Percentiles rank a stretch among this genome's conserved stretches.
Evolutionary conservation across 140 eudicot genomes (phyloP).

Genomic region (Oenanthe javanica): DNA sequence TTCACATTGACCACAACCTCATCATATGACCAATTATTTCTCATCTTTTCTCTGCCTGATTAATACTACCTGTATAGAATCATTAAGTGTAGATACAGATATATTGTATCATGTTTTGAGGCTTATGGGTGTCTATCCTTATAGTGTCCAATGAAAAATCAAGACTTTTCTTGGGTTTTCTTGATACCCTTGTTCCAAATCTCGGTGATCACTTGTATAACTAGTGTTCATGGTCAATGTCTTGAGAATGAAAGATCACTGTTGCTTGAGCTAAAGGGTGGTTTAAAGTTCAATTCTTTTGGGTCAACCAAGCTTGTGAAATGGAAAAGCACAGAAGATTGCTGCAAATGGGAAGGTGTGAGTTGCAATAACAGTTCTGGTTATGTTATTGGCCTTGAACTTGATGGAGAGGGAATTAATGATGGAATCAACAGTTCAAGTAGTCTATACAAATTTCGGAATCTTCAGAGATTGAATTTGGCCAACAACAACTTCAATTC

Average conservation of each 20-base stretch:
- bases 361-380: conserved; percentile 32
- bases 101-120: neutral
- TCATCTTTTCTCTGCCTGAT: neutral
- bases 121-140: neutral
- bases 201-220: neutral
- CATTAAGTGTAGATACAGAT: neutral
- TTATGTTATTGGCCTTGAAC: conserved; percentile 37
- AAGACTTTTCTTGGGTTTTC: neutral
- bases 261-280: conserved; percentile 42
- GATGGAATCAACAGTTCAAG: conserved; percentile 39
- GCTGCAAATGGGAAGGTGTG: conserved; percentile 57
- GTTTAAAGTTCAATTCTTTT: conserved; percentile 14
- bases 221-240: conserved; percentile 39
- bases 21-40: neutral
- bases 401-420: conserved; percentile 30
- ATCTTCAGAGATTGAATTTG: conserved; percentile 50
- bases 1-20: conserved; percentile 4
- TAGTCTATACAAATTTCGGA: conserved; percentile 31
- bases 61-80: neutral
- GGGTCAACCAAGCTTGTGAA: conserved; percentile 28
- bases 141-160: neutral
- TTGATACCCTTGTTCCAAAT: neutral
- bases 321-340: conserved; percentile 28
- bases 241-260: conserved; percentile 28
- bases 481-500: conserved; percentile 41